These are phyloP conservation scores for Solanum rostratum DNA, from an alignment of 257 asterid species.

Conservation along the genomic window DNA sequence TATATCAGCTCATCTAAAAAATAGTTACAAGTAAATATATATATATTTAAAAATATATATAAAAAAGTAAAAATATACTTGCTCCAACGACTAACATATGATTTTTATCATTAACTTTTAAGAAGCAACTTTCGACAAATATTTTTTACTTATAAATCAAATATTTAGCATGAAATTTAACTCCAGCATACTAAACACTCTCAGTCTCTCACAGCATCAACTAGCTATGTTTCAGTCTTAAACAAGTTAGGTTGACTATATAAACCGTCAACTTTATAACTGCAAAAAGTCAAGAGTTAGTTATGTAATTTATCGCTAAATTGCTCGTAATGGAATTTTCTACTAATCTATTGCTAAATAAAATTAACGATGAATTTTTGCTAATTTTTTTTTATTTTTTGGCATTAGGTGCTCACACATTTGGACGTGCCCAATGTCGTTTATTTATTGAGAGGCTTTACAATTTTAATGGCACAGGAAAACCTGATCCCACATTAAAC, in stretches of 20 bases:
- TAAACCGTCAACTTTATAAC: background rate
- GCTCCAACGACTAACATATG: background rate
- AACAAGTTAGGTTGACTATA: background rate
- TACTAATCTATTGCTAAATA: background rate
- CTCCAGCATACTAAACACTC: background rate
- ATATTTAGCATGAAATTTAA: too few species aligned
- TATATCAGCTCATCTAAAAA: background rate
- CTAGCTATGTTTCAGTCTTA: background rate
- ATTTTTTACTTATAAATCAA: background rate
- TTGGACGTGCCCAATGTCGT: constrained; percentile 54
- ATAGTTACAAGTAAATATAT: background rate
- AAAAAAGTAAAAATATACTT: background rate
- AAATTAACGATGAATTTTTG: background rate
- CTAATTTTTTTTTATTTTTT: background rate
- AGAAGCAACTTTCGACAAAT: background rate
- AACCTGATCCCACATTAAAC: constrained; percentile 56
- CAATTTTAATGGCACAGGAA: constrained; percentile 38
- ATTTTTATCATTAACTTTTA: background rate
- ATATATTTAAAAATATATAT: accelerated
- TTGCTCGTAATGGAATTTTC: background rate
- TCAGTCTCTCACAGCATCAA: background rate
- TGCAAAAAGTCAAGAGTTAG: background rate
- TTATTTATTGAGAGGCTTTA: constrained; percentile 27
- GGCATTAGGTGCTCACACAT: constrained; percentile 56
- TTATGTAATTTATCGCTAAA: background rate